Base-by-base conservation (phyloP, 495 filamentous ascomycete genomes). In the Venustampulla echinocandica region DNA sequence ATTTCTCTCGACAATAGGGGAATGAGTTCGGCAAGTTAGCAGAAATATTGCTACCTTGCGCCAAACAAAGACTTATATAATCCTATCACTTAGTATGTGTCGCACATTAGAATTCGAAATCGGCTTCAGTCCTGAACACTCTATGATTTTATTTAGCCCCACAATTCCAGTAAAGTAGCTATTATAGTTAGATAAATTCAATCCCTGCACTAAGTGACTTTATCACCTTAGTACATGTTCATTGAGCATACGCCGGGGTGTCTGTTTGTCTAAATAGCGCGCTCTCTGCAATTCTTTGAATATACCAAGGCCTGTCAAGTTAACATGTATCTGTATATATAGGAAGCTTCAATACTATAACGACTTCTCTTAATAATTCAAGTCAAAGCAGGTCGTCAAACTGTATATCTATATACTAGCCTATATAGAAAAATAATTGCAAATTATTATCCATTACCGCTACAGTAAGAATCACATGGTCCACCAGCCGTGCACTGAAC, bases 401-500 rank as follows among this genome's bases (percentile, higher is more conserved):
- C 7, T 15, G 35, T 38, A 38, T 38, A 20, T 38, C 18, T 38
- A 38, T 38, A 20, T 20, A 38, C 35, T 38, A 38, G 18, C 35
- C 35, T 20, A 38, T 20, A 38, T 38, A 38, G 35, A 20, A 30
- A 30, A 30, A 30, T 30, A 30, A 30, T 13, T 30, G 27, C 27
- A 30, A 30, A 44, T 11, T 44, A 45, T 45, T 34, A 45, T 45
- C 42, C 42, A 45, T 45, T 45, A 34, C 42, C 42, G 27, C 42
- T 32, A 45, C 42, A 45, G 24, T 32, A 18, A 33, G 23, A 32
- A 18, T 45, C 23, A 21, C 27, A 32, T 18, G 23, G 23, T 18
- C 42, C 42, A 45, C 42, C 42, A 45, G 42, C 24, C 24, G 42
- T 10, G 10, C 27, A 33, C 42, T 45, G 42, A 32, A 45, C 42